Percentiles rank a stretch among this genome's conserved stretches.
Evolutionary conservation across 306 rosid species (phyloP).

Genomic region (Morella rubra): DNA sequence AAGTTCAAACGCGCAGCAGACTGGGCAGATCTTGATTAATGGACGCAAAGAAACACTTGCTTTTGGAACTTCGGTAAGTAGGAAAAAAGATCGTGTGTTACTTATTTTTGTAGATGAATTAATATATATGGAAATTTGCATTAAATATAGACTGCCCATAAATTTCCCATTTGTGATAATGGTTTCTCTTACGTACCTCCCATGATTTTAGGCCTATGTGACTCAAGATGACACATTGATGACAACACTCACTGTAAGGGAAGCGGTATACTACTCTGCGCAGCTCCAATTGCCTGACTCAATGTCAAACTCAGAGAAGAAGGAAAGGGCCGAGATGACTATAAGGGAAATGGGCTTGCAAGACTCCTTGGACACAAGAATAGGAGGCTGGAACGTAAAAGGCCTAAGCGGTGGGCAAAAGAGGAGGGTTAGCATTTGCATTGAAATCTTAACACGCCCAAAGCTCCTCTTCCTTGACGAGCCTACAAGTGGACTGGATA

Average conservation of each 20-base stretch:
- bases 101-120: no score
- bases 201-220: constrained; percentile 51
- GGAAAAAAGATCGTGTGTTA: not conserved
- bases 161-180: no score
- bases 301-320: constrained; percentile 59
- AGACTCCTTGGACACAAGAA: constrained; percentile 52
- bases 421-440: constrained; percentile 76
- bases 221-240: constrained; percentile 64
- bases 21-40: constrained; percentile 55
- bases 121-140: no score
- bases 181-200: not conserved
- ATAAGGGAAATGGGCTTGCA: constrained; percentile 66
- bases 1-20: constrained; percentile 42
- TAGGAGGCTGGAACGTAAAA: constrained; percentile 54
- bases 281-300: constrained; percentile 56
- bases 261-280: constrained; percentile 61
- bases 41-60: constrained; percentile 54
- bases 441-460: constrained; percentile 60
- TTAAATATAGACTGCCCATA: no score
- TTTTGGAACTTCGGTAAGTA: constrained; percentile 52
- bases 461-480: constrained; percentile 73
- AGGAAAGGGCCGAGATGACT: constrained; percentile 52
- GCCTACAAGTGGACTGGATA: constrained; percentile 79
- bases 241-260: constrained; percentile 53
- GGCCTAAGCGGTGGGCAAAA: constrained; percentile 69